Evolutionary conservation across 1,284 basidiomycete genomes (phyloP), one percentile per base, ranked within the genome.

Genomic region (Cryptococcus sp.): DNA sequence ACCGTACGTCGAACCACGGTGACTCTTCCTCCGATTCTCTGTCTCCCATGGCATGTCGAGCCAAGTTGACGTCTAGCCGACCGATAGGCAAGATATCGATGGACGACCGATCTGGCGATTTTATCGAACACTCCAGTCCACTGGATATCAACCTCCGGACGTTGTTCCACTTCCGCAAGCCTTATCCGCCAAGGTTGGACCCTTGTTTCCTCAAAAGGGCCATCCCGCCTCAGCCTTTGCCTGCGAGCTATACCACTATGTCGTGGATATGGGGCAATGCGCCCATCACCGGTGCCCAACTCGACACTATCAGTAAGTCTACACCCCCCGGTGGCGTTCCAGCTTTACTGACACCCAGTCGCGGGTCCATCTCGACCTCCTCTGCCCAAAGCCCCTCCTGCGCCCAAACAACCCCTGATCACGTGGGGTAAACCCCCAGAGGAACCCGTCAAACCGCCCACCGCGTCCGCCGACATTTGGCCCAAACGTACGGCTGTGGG

Each of bases 231-330:
- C 69, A 72, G 37, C 73, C 73, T 2, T 47, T 58, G 18, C 71
- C 72, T 1, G 28, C 69, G 16, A 56, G 51, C 12, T 59, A 66
- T 5, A 62, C 56, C 9, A 53, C 50, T 14, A 56, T 69, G 7
- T 57, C 63, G 7, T 75, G 73, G 73, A 66, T 75, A 28, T 74
- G 72, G 73, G 73, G 71, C 14, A 66, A 64, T 4, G 70, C 62
- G 9, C 65, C 69, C 1, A 52, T 75, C 45, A 72, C 71, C 0
- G 73, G 72, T 2, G 58, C 63, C 10, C 64, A 65, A 26, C 59
- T 74, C 2, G 73, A 75, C 50, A 40, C 62, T 3, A 49, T 73
- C 12, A 56, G 69, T 69, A 25, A 40, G 63, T n/a, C 58, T 18
- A 19, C 18, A 9, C 34, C 9, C 19, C 11, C n/a, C 19, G 25